phyloP scores from a whole-genome alignment of 495 filamentous ascomycete genomes.

The Aspergillus biplanus region DNA sequence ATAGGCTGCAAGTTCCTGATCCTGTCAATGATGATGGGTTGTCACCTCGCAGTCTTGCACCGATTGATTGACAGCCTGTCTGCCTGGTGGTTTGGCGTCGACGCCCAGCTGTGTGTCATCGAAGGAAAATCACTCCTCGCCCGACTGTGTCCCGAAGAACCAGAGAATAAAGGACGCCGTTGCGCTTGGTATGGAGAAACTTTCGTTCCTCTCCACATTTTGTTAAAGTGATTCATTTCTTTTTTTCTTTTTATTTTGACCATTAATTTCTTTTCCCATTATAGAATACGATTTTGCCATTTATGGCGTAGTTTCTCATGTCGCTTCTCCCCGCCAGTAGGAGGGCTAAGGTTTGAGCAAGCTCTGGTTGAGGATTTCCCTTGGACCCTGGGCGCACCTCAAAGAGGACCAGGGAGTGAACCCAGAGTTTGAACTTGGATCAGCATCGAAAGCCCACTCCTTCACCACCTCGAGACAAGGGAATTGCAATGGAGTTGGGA shows the following conservation, averaged over 20 bases:
- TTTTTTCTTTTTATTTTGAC: constrained; percentile 6
- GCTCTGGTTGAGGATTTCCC: constrained; percentile 23
- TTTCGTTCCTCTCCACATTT: constrained; percentile 2
- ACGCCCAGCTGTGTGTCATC: constrained; percentile 8
- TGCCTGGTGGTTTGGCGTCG: neutral
- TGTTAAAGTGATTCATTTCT: constrained; percentile 3
- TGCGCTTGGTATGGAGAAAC: constrained; percentile 21
- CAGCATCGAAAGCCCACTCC: neutral
- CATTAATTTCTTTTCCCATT: constrained; percentile 7
- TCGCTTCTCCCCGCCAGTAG: constrained; percentile 6
- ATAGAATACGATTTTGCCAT: neutral
- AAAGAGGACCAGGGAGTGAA: neutral
- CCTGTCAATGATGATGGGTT: no score
- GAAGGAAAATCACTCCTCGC: neutral
- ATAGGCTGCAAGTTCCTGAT: no score
- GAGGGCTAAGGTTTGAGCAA: constrained; percentile 13
- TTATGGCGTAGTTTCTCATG: neutral
- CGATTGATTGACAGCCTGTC: neutral
- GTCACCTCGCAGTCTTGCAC: no score
- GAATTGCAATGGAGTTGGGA: neutral
- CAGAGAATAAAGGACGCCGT: constrained; percentile 11
- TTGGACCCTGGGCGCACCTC: constrained; percentile 1
- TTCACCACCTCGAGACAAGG: neutral
- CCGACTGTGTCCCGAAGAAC: constrained; percentile 11
- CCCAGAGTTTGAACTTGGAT: constrained; percentile 16